These are phyloP conservation scores for Aaosphaeria arxii DNA, from an alignment of 2,329 filamentous ascomycete genomes.

Conservation along the genomic window DNA sequence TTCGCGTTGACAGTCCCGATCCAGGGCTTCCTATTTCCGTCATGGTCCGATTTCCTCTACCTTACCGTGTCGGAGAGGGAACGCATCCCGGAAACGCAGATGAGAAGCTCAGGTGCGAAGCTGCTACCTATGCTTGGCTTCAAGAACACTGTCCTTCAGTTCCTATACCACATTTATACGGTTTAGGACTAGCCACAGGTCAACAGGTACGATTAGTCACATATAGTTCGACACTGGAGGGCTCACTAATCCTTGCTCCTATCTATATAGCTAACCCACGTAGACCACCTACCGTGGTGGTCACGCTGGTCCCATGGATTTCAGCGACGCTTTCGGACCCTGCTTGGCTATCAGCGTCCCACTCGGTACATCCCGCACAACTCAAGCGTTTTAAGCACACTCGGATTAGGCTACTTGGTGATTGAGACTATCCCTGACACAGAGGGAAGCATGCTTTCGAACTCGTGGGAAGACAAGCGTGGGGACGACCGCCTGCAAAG, in stretches of 20 bases:
- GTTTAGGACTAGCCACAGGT: constrained; percentile 24
- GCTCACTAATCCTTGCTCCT: too few species aligned
- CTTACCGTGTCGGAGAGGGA: constrained; percentile 6
- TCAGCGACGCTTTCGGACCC: neutral
- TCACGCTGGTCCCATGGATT: neutral
- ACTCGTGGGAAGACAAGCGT: neutral
- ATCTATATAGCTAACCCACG: neutral
- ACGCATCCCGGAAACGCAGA: constrained; percentile 24
- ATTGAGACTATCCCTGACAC: neutral
- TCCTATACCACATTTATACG: constrained; percentile 22
- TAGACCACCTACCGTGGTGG: neutral
- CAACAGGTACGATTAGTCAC: constrained; percentile 5
- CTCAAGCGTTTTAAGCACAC: neutral
- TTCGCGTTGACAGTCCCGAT: neutral
- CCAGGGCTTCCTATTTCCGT: neutral
- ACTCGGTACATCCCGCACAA: neutral
- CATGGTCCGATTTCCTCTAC: neutral
- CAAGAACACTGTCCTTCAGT: constrained; percentile 26
- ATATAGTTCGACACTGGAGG: neutral
- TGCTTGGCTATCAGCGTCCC: neutral
- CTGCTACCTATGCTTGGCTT: constrained; percentile 33
- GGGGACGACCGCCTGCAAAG: neutral
- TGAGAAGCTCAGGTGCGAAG: constrained; percentile 34
- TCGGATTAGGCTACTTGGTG: neutral
- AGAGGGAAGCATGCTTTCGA: neutral